Percentiles rank a stretch among this genome's conserved stretches.
phyloP scores from a whole-genome alignment of 768 basidiomycete genomes.

The Gyrodon lividus region DNA sequence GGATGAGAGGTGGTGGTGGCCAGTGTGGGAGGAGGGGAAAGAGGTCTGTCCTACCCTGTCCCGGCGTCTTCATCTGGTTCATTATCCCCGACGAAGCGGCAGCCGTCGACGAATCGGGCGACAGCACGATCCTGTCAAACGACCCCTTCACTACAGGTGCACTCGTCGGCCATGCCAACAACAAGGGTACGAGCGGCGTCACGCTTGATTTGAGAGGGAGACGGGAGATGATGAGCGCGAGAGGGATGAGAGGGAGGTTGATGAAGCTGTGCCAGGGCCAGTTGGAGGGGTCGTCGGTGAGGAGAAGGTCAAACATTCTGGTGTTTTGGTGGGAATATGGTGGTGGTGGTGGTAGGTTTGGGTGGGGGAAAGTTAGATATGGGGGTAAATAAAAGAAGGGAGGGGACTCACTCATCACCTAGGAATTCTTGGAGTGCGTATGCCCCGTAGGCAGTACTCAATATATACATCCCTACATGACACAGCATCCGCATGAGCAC shows the following conservation, averaged over 20 bases:
- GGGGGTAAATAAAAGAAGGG: neutral
- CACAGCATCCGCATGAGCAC: neutral
- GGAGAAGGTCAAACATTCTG: slow-evolving; percentile 61
- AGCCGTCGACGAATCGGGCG: slow-evolving; percentile 3
- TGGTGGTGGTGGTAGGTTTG: neutral
- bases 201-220: slow-evolving; percentile 37
- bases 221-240: slow-evolving; percentile 64
- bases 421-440: slow-evolving; percentile 70
- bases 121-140: neutral
- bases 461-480: slow-evolving; percentile 43
- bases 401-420: slow-evolving; percentile 55
- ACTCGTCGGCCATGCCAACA: slow-evolving; percentile 32
- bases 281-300: slow-evolving; percentile 65
- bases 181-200: slow-evolving; percentile 22
- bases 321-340: too few species aligned
- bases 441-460: slow-evolving; percentile 68
- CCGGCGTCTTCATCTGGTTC: neutral
- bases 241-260: slow-evolving; percentile 70
- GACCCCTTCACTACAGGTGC: slow-evolving; percentile 16
- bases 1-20: slow-evolving; percentile 62
- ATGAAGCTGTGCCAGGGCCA: slow-evolving; percentile 79
- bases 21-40: slow-evolving; percentile 39
- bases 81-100: neutral
- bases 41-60: slow-evolving; percentile 9
- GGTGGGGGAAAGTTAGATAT: neutral